Evolutionary conservation across 495 filamentous ascomycete species (phyloP), one percentile per base, ranked within the genome.

Genomic region (Rhypophila decipiens): DNA sequence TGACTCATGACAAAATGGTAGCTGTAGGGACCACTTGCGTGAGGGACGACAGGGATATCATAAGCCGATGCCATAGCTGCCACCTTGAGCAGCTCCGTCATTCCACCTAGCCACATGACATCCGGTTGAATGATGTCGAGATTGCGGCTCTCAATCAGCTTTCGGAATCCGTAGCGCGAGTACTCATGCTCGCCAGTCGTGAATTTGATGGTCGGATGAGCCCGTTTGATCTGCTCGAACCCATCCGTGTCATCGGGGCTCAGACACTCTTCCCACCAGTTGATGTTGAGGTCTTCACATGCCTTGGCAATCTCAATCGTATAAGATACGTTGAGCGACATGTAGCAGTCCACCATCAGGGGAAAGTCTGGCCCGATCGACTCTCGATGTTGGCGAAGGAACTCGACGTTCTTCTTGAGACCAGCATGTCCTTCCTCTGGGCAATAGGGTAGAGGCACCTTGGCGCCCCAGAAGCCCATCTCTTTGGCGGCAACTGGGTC

Each of bases 221-320:
- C 89, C 35, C 82, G 79, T 72, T 96, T 96, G 66, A 96, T 78
- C 58, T 86, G 80, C 39, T 82, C 83, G 56, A 90, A 91, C 42
- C 89, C 89, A 51, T 94, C 89, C 47, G 86, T 86, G 69, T 96
- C 89, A 65, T 95, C 90, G 2, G 89, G 89, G 24, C 78, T 83
- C 37, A 95, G 72, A 50, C 88, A 93, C 68, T 95, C 90, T 73
- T 96, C 90, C 87, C 87, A 95, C 90, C 90, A 95, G 71, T 95
- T 85, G 61, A 95, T 91, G 66, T 93, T 77, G 47, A 96, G 77
- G 35, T 88, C 81, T 46, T 83, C 66, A 43, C 83, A 85, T 39
- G 84, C 85, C 66, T 88, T 86, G 31, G 85, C 90, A 11, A 96
- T 74, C 64, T 95, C 83, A 51, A 96, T 94, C 1, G 87, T 94